Base-by-base conservation (phyloP, 2,329 filamentous ascomycete species). In the Parastagonospora nodorum region DNA sequence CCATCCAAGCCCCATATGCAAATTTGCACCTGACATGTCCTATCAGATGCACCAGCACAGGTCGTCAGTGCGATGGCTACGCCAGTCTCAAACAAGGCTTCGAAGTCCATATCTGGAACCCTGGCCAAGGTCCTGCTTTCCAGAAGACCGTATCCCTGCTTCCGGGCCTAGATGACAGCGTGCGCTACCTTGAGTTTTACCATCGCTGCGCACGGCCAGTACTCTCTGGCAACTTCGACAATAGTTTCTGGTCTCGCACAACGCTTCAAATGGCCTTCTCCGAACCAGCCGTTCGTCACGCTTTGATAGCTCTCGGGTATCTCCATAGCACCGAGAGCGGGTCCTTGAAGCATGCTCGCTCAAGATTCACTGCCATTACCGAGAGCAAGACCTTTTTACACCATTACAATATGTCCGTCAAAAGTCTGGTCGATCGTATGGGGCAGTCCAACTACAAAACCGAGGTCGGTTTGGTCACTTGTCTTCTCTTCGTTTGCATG, bases 401-500 rank as follows among this genome's bases (percentile, higher is more conserved):
- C 14, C 75, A 79, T 45, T 77, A 79, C 44, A 77, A 73, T 50
- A 74, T 74, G 41, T 72, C 77, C 5, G 75, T 78, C 19, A 50
- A 55, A 49, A 50, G 53, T 19, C 58, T 73, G 24, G 61, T 78
- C 8, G 65, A 69, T 19, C 60, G 54, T 5, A 71, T 70, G 35
- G 53, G 63, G n/a, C 65, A 66, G 16, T 38, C 66, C 1, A 70
- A 70, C 1, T 57, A 73, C 4, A 65, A 68, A 4, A 63, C 75
- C 2, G 61, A 69, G 40, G 55, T 68, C n/a, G 69, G 71, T 2
- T 65, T 80, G 15, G 75, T 79, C 39, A 68, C 74, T 2, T 79
- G 77, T 45, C 56, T 78, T 42, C 48, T 78, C 1, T 79, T 79
- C 52, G 64, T 77, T 5, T 74, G 69, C 43, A 66, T 79, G 37